Evolutionary conservation across 2,329 filamentous ascomycete genomes (phyloP), one percentile per base, ranked within the genome.

Genomic region (Fusarium sp.): DNA sequence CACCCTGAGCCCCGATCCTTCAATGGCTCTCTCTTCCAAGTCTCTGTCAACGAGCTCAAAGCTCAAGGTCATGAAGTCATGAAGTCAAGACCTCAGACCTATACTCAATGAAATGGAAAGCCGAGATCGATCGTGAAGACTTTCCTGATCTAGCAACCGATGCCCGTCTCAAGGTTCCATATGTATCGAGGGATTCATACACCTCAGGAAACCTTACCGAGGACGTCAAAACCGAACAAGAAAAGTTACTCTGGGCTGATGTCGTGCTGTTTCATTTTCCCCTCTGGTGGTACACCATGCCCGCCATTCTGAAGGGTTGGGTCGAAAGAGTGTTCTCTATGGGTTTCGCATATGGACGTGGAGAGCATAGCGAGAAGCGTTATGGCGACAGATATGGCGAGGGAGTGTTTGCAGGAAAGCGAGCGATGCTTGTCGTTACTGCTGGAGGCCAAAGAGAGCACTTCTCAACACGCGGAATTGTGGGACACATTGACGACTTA

Each of bases 351-450:
- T 72, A 73, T 26, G 69, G 69, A 22, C 6, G 48, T 4, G 69
- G 69, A 2, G 66, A 72, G 10, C 38, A 63, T 20, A 73, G 22
- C 12, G 66, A 66, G 1, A 48, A 50, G 18, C 65, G 41, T 12
- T 73, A 51, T 55, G 69, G 69, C 6, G 69, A 73, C 24, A 56
- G 69, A 42, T 73, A 66, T n/a, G 71, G 69, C 8, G 71, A 73
- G 10, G 71, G 71, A 11, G 39, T 20, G 0, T n/a, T 72, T 5
- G 18, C 32, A 4, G 51, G 59, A 14, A 73, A 66, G 26, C 58
- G 71, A 13, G 65, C 65, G 9, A 63, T 73, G 65, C 38, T 67
- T 22, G 15, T 62, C 5, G 41, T 58, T 3, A 73, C 66, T 9
- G 24, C 18, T 0, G 66, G 61, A 8, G 50, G 69, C 1, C 47